Conservation (phyloP, 1,284 basidiomycete genomes). For the Phlebopus sp. region DNA sequence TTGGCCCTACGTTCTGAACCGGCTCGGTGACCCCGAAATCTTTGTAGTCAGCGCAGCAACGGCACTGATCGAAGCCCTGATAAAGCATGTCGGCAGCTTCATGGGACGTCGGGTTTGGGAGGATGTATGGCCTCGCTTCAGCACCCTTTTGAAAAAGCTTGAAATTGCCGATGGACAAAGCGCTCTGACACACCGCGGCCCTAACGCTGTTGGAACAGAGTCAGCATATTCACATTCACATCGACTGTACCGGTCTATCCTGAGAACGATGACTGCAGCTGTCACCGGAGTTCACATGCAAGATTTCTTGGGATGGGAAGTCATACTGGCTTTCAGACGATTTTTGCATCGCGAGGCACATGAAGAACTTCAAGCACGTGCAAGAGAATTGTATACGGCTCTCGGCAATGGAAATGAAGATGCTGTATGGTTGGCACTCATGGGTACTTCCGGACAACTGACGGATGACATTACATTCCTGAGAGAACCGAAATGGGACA, state of each 20-base stretch:
- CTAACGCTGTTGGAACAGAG: slow-evolving; percentile 54
- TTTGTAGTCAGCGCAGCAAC: slow-evolving; percentile 79
- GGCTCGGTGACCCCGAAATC: slow-evolving; percentile 68
- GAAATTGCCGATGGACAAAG: slow-evolving; percentile 57
- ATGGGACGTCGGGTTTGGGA: slow-evolving; percentile 84
- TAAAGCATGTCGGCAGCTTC: slow-evolving; percentile 70
- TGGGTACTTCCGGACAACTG: slow-evolving; percentile 48
- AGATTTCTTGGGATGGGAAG: slow-evolving; percentile 76
- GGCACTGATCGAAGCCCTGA: slow-evolving; percentile 65
- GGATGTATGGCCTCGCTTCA: slow-evolving; percentile 86
- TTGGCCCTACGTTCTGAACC: slow-evolving; percentile 87
- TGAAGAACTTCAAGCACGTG: slow-evolving; percentile 68
- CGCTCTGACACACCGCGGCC: slow-evolving; percentile 59
- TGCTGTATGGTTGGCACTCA: slow-evolving; percentile 77
- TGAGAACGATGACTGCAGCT: slow-evolving; percentile 69
- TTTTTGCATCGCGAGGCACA: slow-evolving; percentile 69
- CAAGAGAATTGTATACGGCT: slow-evolving; percentile 61
- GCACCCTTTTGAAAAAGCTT: slow-evolving; percentile 54
- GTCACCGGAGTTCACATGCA: slow-evolving; percentile 63
- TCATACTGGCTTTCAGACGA: slow-evolving; percentile 67
- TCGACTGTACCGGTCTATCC: slow-evolving; percentile 67
- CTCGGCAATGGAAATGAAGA: slow-evolving; percentile 68
- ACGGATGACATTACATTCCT: slow-evolving; percentile 49
- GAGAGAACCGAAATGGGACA: slow-evolving; percentile 57
- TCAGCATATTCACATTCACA: slow-evolving; percentile 78